Base-by-base conservation (phyloP, 176 grass and related monocot species). In the Raddia guianensis region DNA sequence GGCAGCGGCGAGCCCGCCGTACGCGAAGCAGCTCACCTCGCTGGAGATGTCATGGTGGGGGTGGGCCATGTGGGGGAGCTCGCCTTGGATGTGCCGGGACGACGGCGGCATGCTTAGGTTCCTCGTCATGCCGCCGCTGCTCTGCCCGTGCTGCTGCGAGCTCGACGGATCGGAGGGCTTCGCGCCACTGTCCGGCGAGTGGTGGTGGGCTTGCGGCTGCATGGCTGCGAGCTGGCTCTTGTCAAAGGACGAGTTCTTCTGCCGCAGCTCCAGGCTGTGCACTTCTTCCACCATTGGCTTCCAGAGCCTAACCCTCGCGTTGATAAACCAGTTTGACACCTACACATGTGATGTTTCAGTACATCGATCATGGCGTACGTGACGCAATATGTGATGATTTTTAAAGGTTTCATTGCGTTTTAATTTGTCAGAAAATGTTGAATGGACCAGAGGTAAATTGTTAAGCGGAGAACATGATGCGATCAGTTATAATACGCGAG, bases 301-400 rank as follows among this genome's bases (percentile, higher is more conserved):
- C 97, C 97, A 99, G 8, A 99, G 91, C 15, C 97, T 81, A 63
- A 99, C 97, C 86, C 97, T 93, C 43, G 97, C 97, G 18, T 99
- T 99, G 73, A 99, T 99, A 56, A 99, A 99, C 97, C 97, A 99
- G 71, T 99, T 99, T 12, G 97, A 99, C 27, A 99, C 97, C 97
- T 99, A 55, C 3, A 18, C 69, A 20, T 27, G 9, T 3, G 75
- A 70, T 66, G 70, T 80, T 32, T 1, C 5, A 34, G 14, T 5
- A 78, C 47, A 32, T 70, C 40, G 77, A 73, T 15, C 2, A 32
- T 5, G 3, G 37, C 37, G 37, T 40, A 27, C 27, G 37, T 40
- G 27, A 27, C 12, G 14, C 13, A 9, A 34, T 8, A 15, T 43
- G 40, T 60, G 12, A 43, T 27, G 27, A 27, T 27, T 27, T 40